phyloP scores from a whole-genome alignment of 2,329 filamentous ascomycete genomes.

The Trichophaea hybrida region DNA sequence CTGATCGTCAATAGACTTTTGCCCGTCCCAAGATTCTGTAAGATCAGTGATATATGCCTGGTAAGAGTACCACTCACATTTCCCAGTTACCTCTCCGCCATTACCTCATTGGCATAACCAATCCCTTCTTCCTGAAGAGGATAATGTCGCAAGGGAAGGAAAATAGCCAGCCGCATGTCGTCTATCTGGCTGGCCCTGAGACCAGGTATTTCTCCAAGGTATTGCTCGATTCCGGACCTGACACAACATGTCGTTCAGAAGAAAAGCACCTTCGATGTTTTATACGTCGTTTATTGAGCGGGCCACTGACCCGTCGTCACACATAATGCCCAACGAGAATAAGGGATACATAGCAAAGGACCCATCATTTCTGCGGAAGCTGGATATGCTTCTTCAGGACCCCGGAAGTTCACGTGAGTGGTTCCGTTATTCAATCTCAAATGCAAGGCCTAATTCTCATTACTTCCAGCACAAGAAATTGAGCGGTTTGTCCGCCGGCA shows the following conservation, averaged over 20 bases:
- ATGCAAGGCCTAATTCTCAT: neutral
- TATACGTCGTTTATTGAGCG: conserved; percentile 22
- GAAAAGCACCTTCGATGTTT: conserved; percentile 17
- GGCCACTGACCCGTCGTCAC: neutral
- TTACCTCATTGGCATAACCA: conserved; percentile 26
- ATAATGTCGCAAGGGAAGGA: conserved; percentile 22
- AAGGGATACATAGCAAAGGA: conserved; percentile 27
- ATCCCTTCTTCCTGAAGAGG: conserved; percentile 27
- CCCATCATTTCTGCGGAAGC: conserved; percentile 24
- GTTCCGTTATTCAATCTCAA: neutral
- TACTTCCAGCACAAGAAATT: conserved; percentile 19
- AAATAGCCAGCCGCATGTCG: conserved; percentile 23
- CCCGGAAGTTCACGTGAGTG: conserved; percentile 17
- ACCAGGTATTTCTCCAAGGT: conserved; percentile 14
- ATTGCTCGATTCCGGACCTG: neutral
- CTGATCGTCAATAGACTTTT: neutral
- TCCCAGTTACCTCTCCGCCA: conserved; percentile 24
- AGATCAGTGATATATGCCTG: neutral
- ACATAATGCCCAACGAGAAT: conserved; percentile 21
- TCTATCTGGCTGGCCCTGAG: conserved; percentile 22
- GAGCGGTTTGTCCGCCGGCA: conserved; percentile 25
- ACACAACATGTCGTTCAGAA: conserved; percentile 12
- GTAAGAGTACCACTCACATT: neutral
- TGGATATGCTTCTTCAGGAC: conserved; percentile 23
- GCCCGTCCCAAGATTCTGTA: neutral